These are phyloP conservation scores for Trifolium pratense DNA, from an alignment of 306 rosid genomes.

Conservation along the genomic window DNA sequence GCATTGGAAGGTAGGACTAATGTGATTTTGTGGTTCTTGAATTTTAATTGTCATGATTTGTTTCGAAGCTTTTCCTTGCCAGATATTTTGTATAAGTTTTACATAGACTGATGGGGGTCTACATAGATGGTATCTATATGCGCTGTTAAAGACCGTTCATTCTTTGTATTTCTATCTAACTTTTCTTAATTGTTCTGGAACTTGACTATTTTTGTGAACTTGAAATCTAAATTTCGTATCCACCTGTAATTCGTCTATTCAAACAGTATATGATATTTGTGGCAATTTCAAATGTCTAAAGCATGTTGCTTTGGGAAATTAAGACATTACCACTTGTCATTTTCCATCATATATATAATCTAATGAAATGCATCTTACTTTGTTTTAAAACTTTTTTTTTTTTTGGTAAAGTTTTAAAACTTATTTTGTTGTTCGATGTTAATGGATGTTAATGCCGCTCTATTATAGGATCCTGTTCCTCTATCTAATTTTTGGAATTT, in stretches of 20 bases:
- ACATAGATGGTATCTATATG: not conserved
- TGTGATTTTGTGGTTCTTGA: slow-evolving; percentile 21
- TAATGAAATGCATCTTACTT: not conserved
- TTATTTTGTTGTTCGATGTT: slow-evolving; percentile 4
- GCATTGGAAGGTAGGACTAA: slow-evolving; percentile 84
- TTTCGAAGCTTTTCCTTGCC: not conserved
- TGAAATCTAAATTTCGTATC: slow-evolving; percentile 2
- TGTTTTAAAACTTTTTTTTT: not conserved
- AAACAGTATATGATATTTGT: not conserved
- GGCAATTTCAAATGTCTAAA: not conserved
- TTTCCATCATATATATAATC: not conserved
- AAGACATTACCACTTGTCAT: not conserved
- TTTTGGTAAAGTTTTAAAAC: too few relatives aligned
- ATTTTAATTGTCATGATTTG: slow-evolving; percentile 22
- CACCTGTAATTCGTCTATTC: not conserved
- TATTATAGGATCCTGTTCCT: slow-evolving; percentile 13
- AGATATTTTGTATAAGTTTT: not conserved
- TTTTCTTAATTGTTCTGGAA: not conserved
- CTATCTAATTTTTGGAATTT: not conserved
- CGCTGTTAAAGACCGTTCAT: too few relatives aligned
- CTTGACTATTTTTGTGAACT: not conserved
- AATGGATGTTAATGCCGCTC: slow-evolving; percentile 25
- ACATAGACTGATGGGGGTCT: not conserved
- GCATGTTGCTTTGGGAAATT: not conserved
- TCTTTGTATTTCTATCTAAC: not conserved